phyloP scores from a whole-genome alignment of 2,329 filamentous ascomycete species.

The Fusarium falciforme region DNA sequence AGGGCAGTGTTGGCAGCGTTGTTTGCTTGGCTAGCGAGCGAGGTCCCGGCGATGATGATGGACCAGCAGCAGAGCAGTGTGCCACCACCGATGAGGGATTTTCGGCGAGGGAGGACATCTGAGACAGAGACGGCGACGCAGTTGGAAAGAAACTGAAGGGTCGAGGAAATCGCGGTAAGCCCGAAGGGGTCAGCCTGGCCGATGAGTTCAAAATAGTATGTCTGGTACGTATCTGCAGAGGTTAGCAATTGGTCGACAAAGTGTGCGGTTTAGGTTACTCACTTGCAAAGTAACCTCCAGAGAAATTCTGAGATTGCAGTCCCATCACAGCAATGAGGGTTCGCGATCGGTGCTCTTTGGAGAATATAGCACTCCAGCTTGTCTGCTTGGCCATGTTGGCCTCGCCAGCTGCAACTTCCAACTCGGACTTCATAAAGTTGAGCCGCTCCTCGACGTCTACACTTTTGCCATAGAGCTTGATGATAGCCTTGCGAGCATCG shows the following conservation, averaged over 20 bases:
- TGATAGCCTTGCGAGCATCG: slow-evolving; percentile 43
- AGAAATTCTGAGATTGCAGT: slow-evolving; percentile 45
- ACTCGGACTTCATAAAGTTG: slow-evolving; percentile 41
- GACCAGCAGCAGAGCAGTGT: slow-evolving; percentile 43
- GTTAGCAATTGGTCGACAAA: background rate
- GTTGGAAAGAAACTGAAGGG: slow-evolving; percentile 44
- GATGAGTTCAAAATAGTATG: slow-evolving; percentile 47
- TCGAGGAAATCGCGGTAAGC: slow-evolving; percentile 45
- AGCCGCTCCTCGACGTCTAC: slow-evolving; percentile 40
- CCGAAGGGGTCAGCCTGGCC: slow-evolving; percentile 45
- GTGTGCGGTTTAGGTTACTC: slow-evolving; percentile 1
- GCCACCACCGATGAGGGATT: slow-evolving; percentile 42
- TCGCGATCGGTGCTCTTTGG: slow-evolving; percentile 42
- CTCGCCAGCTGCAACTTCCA: slow-evolving; percentile 40
- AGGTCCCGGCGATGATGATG: slow-evolving; percentile 42
- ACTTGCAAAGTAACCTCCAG: slow-evolving; percentile 47
- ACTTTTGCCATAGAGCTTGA: slow-evolving; percentile 37
- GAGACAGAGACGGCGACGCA: slow-evolving; percentile 39
- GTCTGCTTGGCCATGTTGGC: slow-evolving; percentile 41
- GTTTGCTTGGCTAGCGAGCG: slow-evolving; percentile 33
- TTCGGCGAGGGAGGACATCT: slow-evolving; percentile 42
- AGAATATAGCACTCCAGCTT: slow-evolving; percentile 46
- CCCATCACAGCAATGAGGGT: slow-evolving; percentile 44
- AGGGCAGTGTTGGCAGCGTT: slow-evolving; percentile 42
- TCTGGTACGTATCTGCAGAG: slow-evolving; percentile 43